Evolutionary conservation across 805 yeast species (phyloP).

Genomic region (Candida berthetii): DNA sequence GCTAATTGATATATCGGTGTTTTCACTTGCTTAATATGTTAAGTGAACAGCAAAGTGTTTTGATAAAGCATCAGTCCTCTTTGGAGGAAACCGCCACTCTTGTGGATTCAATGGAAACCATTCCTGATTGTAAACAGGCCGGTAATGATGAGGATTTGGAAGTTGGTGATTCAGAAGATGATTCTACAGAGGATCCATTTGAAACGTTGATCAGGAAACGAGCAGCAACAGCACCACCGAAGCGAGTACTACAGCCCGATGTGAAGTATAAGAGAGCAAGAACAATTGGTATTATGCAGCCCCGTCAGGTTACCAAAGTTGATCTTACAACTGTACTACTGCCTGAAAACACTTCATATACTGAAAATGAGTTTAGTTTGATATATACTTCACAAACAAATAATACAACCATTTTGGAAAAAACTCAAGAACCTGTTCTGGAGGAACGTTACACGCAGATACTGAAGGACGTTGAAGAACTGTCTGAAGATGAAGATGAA

Average conservation of each 20-base stretch:
- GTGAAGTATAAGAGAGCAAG: not conserved
- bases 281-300: not conserved
- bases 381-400: not conserved
- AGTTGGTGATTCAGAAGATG: constrained; percentile 16
- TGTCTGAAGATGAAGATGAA: too few species aligned
- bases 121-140: not conserved
- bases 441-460: too few species aligned
- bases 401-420: not conserved
- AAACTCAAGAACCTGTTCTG: not conserved
- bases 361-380: not conserved
- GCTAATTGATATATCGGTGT: too few species aligned
- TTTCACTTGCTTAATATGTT: too few species aligned
- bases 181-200: constrained; percentile 11
- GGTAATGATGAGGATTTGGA: constrained; percentile 6
- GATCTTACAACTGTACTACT: not conserved
- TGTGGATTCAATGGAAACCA: not conserved
- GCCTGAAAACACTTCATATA: not conserved
- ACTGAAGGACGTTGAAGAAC: too few species aligned
- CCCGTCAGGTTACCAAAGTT: not conserved
- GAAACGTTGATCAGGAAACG: constrained; percentile 1
- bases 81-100: not conserved
- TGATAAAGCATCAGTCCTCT: not conserved
- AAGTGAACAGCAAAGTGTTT: too few species aligned
- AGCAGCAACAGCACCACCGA: not conserved
- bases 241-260: not conserved